phyloP scores from a whole-genome alignment of 2,329 filamentous ascomycete genomes.

The Ophiostoma himal-ulmi region DNA sequence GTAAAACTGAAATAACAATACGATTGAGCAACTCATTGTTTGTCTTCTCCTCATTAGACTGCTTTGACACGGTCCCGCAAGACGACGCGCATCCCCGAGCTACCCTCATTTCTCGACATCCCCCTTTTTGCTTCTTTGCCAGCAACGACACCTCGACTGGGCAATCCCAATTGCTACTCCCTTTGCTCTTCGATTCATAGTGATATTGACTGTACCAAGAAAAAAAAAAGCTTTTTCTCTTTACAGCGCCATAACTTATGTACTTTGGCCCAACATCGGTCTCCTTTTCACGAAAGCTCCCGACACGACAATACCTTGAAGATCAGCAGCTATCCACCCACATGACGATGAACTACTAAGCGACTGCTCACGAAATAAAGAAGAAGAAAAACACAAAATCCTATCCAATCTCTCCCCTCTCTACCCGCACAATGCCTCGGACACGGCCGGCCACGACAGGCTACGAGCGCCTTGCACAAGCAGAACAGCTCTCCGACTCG shows the following conservation, averaged over 20 bases:
- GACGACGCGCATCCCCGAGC: slow-evolving; percentile 9
- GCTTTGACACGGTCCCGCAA: slow-evolving; percentile 3
- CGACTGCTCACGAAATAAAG: not conserved
- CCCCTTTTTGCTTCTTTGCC: not conserved
- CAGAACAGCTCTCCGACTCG: slow-evolving; percentile 62
- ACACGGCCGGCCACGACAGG: slow-evolving; percentile 68
- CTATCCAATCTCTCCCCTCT: not conserved
- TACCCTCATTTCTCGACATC: slow-evolving; percentile 7
- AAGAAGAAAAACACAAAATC: not conserved
- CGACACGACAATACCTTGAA: not conserved
- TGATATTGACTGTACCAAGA: not conserved
- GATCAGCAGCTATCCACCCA: not conserved
- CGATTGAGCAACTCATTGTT: not conserved
- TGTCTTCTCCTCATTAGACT: not conserved
- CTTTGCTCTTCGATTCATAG: not conserved
- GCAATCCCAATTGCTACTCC: not conserved
- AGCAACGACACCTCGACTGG: not conserved
- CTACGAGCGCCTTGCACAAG: slow-evolving; percentile 79
- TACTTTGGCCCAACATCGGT: not conserved
- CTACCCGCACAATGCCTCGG: slow-evolving; percentile 48
- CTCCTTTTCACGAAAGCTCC: not conserved
- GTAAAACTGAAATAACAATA: not conserved
- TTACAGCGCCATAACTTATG: not conserved
- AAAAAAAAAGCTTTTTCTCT: not conserved
- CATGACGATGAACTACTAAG: not conserved